These are phyloP conservation scores for Berberis thunbergii DNA, from an alignment of 164 flowering plant species.

Conservation along the genomic window DNA sequence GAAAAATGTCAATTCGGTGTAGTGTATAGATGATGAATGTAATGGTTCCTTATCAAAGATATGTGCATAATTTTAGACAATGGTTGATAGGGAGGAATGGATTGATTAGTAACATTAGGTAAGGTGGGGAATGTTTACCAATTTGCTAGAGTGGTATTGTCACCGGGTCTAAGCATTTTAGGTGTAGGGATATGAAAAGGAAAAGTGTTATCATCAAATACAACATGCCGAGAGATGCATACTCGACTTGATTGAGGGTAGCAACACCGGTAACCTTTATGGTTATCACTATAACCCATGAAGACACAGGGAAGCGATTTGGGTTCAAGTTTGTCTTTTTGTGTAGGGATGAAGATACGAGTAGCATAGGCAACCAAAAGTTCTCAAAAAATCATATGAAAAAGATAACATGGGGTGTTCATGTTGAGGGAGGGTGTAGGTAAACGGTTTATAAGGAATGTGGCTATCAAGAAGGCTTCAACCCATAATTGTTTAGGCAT, in stretches of 20 bases:
- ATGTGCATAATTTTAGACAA: background rate
- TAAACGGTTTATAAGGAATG: background rate
- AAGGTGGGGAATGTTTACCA: background rate
- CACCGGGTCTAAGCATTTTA: no score
- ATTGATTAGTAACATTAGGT: background rate
- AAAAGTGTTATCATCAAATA: no score
- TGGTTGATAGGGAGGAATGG: background rate
- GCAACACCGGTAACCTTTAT: background rate
- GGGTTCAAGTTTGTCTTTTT: background rate
- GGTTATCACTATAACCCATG: background rate
- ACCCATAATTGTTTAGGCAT: background rate
- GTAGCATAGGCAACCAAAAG: background rate
- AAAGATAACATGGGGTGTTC: background rate
- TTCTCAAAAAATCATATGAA: background rate
- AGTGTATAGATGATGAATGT: background rate
- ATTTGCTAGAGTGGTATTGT: background rate
- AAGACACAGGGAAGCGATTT: background rate
- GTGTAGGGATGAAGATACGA: background rate
- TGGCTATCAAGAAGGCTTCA: background rate
- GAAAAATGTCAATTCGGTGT: background rate
- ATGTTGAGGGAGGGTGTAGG: background rate
- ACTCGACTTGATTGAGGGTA: no score
- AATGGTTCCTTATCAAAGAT: background rate
- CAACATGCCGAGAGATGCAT: no score
- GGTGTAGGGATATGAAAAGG: no score